Percentiles rank a stretch among this genome's conserved stretches.
Conservation (phyloP, 495 filamentous ascomycete genomes). For the Monascus purpureus region DNA sequence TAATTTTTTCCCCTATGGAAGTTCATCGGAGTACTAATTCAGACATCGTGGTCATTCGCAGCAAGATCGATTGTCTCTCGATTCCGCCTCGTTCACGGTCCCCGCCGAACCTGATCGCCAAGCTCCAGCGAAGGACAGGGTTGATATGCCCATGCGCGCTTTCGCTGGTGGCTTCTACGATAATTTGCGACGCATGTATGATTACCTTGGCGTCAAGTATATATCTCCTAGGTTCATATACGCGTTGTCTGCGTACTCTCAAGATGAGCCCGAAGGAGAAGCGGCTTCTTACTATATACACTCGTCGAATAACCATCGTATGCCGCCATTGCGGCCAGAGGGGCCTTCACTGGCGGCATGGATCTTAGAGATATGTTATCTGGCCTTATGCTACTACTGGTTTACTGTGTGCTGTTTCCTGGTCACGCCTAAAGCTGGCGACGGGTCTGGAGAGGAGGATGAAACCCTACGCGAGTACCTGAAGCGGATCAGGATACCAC, state of each 20-base stretch:
- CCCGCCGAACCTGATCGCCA: slow-evolving; percentile 6
- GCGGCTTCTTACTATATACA: slow-evolving; percentile 21
- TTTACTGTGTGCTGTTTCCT: slow-evolving; percentile 34
- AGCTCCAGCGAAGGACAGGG: slow-evolving; percentile 10
- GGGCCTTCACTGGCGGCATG: slow-evolving; percentile 8
- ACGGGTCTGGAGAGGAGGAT: background rate
- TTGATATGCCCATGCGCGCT: slow-evolving; percentile 45
- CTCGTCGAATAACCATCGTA: slow-evolving; percentile 33
- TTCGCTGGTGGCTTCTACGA: slow-evolving; percentile 40
- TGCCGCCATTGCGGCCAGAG: slow-evolving; percentile 24
- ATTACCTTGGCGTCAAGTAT: slow-evolving; percentile 32
- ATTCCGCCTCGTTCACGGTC: slow-evolving; percentile 24
- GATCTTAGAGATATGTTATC: slow-evolving; percentile 24
- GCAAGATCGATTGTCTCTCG: slow-evolving; percentile 25
- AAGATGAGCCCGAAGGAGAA: slow-evolving; percentile 1
- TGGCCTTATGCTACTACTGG: slow-evolving; percentile 31
- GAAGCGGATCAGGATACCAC: slow-evolving; percentile 29
- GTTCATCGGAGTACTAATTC: too few relatives aligned
- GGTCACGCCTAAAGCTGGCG: slow-evolving; percentile 15
- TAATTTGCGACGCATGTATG: slow-evolving; percentile 40
- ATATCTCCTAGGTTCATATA: slow-evolving; percentile 31
- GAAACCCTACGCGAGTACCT: slow-evolving; percentile 33
- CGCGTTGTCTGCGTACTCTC: slow-evolving; percentile 14
- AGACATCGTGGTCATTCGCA: too few relatives aligned
- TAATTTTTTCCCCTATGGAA: slow-evolving; percentile 3